Evolutionary conservation across 371 early-diverging fungal species (phyloP).

Genomic region (Saksenaea vasiformis): DNA sequence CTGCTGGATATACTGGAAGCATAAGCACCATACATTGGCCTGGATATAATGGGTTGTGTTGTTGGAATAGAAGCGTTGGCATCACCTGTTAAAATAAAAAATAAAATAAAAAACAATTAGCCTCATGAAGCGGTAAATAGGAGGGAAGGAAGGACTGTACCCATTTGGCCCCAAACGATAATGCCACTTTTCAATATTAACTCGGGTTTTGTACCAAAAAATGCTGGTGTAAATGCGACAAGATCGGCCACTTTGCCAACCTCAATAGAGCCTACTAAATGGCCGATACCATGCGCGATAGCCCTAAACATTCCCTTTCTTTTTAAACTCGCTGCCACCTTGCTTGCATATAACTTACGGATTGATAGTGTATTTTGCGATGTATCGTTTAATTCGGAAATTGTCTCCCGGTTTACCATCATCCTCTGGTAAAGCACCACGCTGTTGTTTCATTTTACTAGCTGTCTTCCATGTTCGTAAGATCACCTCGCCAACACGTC

Average conservation of each 20-base stretch:
- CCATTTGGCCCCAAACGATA: slow-evolving; percentile 78
- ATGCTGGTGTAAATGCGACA: slow-evolving; percentile 79
- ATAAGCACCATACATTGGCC: slow-evolving; percentile 82
- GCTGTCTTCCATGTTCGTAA: slow-evolving; percentile 93
- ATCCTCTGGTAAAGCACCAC: slow-evolving; percentile 66
- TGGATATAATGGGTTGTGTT: slow-evolving; percentile 80
- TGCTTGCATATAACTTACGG: slow-evolving; percentile 57
- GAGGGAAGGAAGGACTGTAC: not conserved
- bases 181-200: slow-evolving; percentile 87
- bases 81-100: slow-evolving; percentile 53
- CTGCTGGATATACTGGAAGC: slow-evolving; percentile 59
- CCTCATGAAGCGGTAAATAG: not conserved
- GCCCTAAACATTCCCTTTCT: slow-evolving; percentile 52
- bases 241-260: slow-evolving; percentile 92
- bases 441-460: slow-evolving; percentile 86
- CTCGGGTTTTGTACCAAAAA: slow-evolving; percentile 89
- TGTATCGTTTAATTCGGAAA: slow-evolving; percentile 80
- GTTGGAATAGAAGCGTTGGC: slow-evolving; percentile 86
- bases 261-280: slow-evolving; percentile 90
- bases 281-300: slow-evolving; percentile 85
- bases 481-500: slow-evolving; percentile 90
- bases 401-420: slow-evolving; percentile 65
- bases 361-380: slow-evolving; percentile 96
- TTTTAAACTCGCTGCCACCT: not conserved
- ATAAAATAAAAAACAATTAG: not conserved